Conservation (phyloP, 352 stramenopile species). For the Aphanomyces stellatus region DNA sequence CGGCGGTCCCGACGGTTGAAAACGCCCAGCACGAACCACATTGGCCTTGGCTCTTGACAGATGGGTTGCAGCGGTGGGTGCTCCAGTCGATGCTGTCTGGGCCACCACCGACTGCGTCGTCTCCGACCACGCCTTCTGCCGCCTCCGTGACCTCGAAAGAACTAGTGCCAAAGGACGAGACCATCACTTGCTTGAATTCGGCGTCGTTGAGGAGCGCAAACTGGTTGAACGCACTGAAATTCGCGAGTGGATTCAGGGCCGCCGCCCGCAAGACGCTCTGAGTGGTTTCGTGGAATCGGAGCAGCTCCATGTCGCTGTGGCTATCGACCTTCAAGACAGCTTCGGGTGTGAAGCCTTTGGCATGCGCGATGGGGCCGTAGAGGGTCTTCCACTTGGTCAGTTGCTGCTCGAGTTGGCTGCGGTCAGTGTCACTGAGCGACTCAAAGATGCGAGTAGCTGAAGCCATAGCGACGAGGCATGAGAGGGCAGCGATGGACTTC, state of each 20-base stretch:
- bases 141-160: not conserved
- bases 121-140: not conserved
- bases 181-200: not conserved
- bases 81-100: constrained; percentile 18
- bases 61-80: constrained; percentile 16
- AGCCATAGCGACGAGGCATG: not conserved
- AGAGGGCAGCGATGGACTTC: not conserved
- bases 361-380: not conserved
- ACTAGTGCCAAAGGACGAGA: not conserved
- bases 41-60: constrained; percentile 29
- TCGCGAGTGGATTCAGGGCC: constrained; percentile 24
- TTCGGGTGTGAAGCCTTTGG: not conserved
- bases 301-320: not conserved
- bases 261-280: constrained; percentile 27
- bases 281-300: not conserved
- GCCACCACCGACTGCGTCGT: not conserved
- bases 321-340: not conserved
- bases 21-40: constrained; percentile 46
- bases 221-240: not conserved
- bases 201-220: constrained; percentile 3
- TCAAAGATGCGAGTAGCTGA: not conserved
- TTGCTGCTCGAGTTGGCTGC: not conserved
- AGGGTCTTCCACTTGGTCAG: not conserved
- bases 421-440: not conserved
- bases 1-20: constrained; percentile 26